Conservation (phyloP, 164 flowering plant species). For the Chimonanthus salicifolius region DNA sequence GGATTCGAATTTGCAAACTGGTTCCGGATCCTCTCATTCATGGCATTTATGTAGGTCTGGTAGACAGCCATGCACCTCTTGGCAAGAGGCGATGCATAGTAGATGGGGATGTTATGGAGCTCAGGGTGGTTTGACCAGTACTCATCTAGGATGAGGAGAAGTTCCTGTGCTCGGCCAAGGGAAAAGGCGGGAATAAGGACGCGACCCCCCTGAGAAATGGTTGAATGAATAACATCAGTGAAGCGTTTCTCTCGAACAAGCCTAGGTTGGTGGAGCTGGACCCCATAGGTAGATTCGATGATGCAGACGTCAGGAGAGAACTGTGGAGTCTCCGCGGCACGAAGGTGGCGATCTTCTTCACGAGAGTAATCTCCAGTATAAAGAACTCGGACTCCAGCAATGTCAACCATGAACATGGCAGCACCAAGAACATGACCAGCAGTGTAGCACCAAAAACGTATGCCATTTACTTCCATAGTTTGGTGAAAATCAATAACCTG, state of each 20-base stretch:
- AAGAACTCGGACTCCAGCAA: constrained; percentile 93
- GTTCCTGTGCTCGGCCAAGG: constrained; percentile 97
- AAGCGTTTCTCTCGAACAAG: constrained; percentile 77
- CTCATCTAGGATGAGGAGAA: constrained; percentile 90
- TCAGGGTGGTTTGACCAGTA: constrained; percentile 94
- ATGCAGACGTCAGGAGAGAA: constrained; percentile 95
- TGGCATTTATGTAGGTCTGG: constrained; percentile 86
- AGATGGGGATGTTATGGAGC: constrained; percentile 83
- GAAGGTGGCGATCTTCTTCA: constrained; percentile 95
- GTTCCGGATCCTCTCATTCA: constrained; percentile 87
- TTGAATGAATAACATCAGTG: constrained; percentile 83
- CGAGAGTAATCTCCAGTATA: constrained; percentile 98
- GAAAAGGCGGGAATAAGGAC: constrained; percentile 95
- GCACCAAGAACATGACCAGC: constrained; percentile 99
- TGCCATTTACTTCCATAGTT: constrained; percentile 90
- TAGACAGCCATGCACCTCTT: constrained; percentile 91
- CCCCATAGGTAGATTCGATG: constrained; percentile 92
- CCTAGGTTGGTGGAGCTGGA: constrained; percentile 93
- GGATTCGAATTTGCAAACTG: constrained; percentile 84
- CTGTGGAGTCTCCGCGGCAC: constrained; percentile 91
- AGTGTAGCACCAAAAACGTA: constrained; percentile 97
- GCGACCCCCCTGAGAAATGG: constrained; percentile 88
- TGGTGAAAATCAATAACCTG: constrained; percentile 98
- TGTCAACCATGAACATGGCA: constrained; percentile 99
- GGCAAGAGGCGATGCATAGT: constrained; percentile 98